Base-by-base conservation (phyloP, 805 yeast genomes). In the Wickerhamiella cacticola region DNA sequence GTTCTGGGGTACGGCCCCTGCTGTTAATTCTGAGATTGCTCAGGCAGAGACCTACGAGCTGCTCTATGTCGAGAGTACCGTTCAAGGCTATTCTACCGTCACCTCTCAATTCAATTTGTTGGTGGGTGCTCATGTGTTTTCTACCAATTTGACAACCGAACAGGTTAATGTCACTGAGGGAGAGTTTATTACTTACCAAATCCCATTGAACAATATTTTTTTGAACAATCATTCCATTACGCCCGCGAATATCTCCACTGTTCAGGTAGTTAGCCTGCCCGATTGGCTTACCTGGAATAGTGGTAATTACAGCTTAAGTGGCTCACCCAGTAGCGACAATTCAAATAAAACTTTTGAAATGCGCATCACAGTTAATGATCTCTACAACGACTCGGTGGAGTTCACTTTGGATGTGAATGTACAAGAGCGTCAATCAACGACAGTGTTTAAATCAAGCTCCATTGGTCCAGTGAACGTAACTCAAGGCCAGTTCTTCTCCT, bases 1-100 rank as follows among this genome's bases (percentile, higher is more conserved):
- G 18, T 89, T 87, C 63, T 70, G 77, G 38, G 98, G 98, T 26
- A 79, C 80, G 1, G 89, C 95, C 1, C 98, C 98, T 9, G 70
- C 81, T 6, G 84, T 84, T 26, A 81, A 84, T 55, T 83, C 96
- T 1, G 71, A 74, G 15, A 81, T 86, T 55, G 98, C 98, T 1
- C 97, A 96, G 9, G 84, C 94, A 35, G 70, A 76, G 54, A 67
- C 70, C 36, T 92, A 76, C 61, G 72, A 75, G 15, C 78, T 89
- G 55, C 70, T 77, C 39, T 72, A 88, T 55, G 78, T 87, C 49
- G 96, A 88, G 1, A 70, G 94, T 1, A 95, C 87, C 58, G 76
- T 77, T 57, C 63, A 64, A 22, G 95, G 94, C 1, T 87, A 62
- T 60, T 68, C 92, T 1, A 87, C 83, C 15, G 79, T 78, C 3